Base-by-base conservation (phyloP, 1,139 yeast species). In the Entelexis paramagnoliae region DNA sequence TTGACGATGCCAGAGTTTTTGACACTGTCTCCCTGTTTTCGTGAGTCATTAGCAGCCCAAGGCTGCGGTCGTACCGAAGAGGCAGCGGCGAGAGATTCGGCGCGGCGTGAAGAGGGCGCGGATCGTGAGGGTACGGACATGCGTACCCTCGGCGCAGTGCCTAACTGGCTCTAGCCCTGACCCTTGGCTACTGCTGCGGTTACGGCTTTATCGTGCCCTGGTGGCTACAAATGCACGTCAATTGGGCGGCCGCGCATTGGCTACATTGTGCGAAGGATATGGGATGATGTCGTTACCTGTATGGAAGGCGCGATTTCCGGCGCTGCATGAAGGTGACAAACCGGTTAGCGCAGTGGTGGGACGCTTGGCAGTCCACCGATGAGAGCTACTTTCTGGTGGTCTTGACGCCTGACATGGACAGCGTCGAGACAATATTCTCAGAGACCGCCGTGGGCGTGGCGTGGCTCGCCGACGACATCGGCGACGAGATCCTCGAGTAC, bases 1-100 rank as follows among this genome's bases (percentile, higher is more conserved):
- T 43, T 50, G 24, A 59, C 61, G 20, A 36, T 41, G 20, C 46
- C 43, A 44, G 55, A 51, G 30, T 56, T 45, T 29, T 51, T 49
- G 39, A 39, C n/a, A n/a, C n/a, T n/a, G n/a, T n/a, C n/a, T n/a
- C n/a, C n/a, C n/a, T n/a, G n/a, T n/a, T n/a, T n/a, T n/a, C n/a
- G n/a, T n/a, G n/a, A n/a, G n/a, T n/a, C n/a, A n/a, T n/a, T n/a
- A n/a, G n/a, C n/a, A n/a, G n/a, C n/a, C n/a, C n/a, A n/a, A n/a
- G n/a, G n/a, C n/a, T n/a, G 24, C 24, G 24, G 24, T 22, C 24
- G 24, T 6, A 22, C 6, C 6, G 24, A 4, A 22, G 6, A 6
- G 24, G 24, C 24, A 6, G 24, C 24, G 24, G 24, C 24, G 24
- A 22, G 24, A 22, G n/a, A n/a, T n/a, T n/a, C n/a, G n/a, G n/a